Evolutionary conservation across 139 green algal genomes (phyloP).

Genomic region (Coccomyxa sp.): DNA sequence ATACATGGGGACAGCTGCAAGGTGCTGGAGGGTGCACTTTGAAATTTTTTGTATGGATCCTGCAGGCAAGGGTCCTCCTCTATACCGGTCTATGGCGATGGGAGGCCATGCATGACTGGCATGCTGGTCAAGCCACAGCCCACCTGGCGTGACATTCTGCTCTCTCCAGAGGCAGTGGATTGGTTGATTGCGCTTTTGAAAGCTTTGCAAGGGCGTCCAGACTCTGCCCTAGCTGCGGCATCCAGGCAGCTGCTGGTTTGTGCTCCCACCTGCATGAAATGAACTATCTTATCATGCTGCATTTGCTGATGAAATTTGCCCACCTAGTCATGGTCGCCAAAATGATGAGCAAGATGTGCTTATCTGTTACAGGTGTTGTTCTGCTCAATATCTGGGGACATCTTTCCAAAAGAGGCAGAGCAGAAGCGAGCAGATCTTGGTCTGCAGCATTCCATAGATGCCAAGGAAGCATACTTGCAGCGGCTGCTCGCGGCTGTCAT

Average conservation of each 20-base stretch:
- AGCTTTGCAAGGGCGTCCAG: conserved; percentile 8
- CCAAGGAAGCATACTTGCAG: conserved; percentile 33
- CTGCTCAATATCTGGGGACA: conserved; percentile 55
- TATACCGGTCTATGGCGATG: not conserved
- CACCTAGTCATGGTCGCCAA: not conserved
- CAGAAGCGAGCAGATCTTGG: not conserved
- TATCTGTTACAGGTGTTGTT: conserved; percentile 34
- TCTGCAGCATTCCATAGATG: not conserved
- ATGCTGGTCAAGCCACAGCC: conserved; percentile 2
- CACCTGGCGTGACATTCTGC: conserved; percentile 25
- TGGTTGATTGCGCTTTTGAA: conserved; percentile 63
- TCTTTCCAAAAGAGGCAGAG: conserved; percentile 48
- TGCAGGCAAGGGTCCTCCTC: not conserved
- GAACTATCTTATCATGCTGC: not conserved
- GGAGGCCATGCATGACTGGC: not conserved
- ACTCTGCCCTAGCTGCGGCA: not conserved
- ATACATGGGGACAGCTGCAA: no score
- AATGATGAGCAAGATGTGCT: not conserved
- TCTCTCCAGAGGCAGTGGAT: conserved; percentile 33
- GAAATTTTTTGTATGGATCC: not conserved
- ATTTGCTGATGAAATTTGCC: not conserved
- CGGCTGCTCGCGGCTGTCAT: conserved; percentile 57
- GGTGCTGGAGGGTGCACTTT: no score
- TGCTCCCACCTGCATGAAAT: not conserved
- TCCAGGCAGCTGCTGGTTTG: not conserved